Base-by-base conservation (phyloP, 148 eudicot species). In the Vaccinium macrocarpon region DNA sequence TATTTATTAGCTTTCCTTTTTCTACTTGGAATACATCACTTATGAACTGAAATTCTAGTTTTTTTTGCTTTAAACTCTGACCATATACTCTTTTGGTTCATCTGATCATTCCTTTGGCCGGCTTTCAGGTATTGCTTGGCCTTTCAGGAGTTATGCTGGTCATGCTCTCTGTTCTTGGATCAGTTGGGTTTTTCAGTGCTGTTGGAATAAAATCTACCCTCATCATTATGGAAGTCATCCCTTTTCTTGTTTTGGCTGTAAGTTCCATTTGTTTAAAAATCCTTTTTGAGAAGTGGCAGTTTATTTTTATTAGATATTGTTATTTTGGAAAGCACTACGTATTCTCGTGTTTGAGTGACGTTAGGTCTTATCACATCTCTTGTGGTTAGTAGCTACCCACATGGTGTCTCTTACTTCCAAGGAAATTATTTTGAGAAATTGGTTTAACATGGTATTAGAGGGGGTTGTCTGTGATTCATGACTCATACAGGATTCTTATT, bases 161-260 rank as follows among this genome's bases (percentile, higher is more conserved):
- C 88, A 89, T 97, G 98, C 98, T 97, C 70, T 97, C 99, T 78
- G 98, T 95, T 78, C 95, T 95, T 73, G 99, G 94, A 84, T 94
- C 99, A 42, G 99, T 94, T 83, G 99, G 99, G 11, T 93, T 97
- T 86, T 97, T 97, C 91, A 97, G 99, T 91, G 98, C 98, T 49
- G 66, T 95, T 88, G 99, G 99, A 83, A 91, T 97, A 78, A 97
- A 97, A 87, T 97, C 99, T 82, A 97, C 99, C 42, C 98, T 97
- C 75, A 97, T 97, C 87, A 97, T 97, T 74, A 95, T 97, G 99
- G 99, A 97, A 97, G 99, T 97, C 93, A 97, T 97, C 81, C 99
- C 99, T 82, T 97, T 97, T 83, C 96, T 97, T 79, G 99, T 95
- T 84, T 88, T 97, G 87, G 99, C 99, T 78, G 99, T 97, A 92